Evolutionary conservation across 768 basidiomycete genomes (phyloP).

Genomic region (Mycena amicta): DNA sequence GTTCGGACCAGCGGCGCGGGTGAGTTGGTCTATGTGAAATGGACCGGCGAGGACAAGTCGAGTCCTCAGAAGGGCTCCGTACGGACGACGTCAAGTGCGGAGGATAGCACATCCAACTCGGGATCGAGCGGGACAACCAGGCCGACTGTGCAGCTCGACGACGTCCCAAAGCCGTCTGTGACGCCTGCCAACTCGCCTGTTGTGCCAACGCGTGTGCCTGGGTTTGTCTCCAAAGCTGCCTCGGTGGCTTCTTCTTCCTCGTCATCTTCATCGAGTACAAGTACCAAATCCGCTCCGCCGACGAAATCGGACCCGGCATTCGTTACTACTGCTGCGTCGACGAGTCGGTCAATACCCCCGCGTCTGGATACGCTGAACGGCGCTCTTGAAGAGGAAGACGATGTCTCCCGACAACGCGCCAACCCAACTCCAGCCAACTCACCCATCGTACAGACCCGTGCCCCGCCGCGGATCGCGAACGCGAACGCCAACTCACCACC

Average conservation of each 20-base stretch:
- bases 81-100: neutral
- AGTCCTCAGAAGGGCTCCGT: slow-evolving; percentile 26
- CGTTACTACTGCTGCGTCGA: neutral
- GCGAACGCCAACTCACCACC: neutral
- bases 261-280: neutral
- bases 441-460: neutral
- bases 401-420: neutral
- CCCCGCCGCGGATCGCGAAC: neutral
- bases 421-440: neutral
- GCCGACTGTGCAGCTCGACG: slow-evolving; percentile 12
- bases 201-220: slow-evolving; percentile 21
- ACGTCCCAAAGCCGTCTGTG: slow-evolving; percentile 24
- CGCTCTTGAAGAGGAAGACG: neutral
- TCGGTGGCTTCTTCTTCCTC: neutral
- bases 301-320: neutral
- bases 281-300: neutral
- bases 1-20: slow-evolving; percentile 34
- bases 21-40: slow-evolving; percentile 45
- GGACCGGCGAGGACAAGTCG: slow-evolving; percentile 31
- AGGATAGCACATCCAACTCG: slow-evolving; percentile 14
- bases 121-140: slow-evolving; percentile 16
- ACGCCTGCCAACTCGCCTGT: slow-evolving; percentile 69
- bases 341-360: neutral
- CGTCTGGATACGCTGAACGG: neutral
- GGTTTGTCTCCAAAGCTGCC: slow-evolving; percentile 5